Conservation (phyloP, 2,329 filamentous ascomycete species). For the Ceratocystiopsis minuta region DNA sequence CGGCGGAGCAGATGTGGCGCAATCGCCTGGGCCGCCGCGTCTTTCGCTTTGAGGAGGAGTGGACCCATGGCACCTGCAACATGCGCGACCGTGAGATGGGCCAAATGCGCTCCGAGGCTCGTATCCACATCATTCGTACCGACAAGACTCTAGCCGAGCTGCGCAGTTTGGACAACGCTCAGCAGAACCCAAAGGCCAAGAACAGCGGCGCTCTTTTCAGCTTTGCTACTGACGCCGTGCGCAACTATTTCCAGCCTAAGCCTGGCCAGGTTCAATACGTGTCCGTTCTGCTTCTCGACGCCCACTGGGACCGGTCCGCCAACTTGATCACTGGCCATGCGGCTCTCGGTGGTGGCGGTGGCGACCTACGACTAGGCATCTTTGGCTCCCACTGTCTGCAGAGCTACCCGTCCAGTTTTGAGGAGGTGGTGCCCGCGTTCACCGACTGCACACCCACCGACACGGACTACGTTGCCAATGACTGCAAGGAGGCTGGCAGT, state of each 20-base stretch:
- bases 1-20: conserved; percentile 86
- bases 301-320: conserved; percentile 62
- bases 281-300: conserved; percentile 69
- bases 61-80: conserved; percentile 69
- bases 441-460: conserved; percentile 83
- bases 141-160: conserved; percentile 76
- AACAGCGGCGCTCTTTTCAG: conserved; percentile 57
- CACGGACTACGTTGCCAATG: conserved; percentile 61
- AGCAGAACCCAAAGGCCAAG: conserved; percentile 54
- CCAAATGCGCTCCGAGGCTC: conserved; percentile 76
- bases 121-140: conserved; percentile 67
- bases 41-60: conserved; percentile 89
- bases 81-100: conserved; percentile 52
- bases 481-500: conserved; percentile 71
- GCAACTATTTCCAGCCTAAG: conserved; percentile 53
- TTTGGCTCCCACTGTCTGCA: conserved; percentile 88
- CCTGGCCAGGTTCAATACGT: conserved; percentile 77
- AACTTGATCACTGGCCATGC: conserved; percentile 65
- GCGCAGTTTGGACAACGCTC: conserved; percentile 56
- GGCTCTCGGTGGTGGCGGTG: conserved; percentile 57
- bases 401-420: conserved; percentile 74
- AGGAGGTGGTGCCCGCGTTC: conserved; percentile 80
- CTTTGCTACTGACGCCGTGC: conserved; percentile 63
- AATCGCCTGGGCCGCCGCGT: conserved; percentile 70
- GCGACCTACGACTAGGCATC: conserved; percentile 65